Base-by-base conservation (phyloP, 768 basidiomycete genomes). In the Cyclocybe cylindracea region DNA sequence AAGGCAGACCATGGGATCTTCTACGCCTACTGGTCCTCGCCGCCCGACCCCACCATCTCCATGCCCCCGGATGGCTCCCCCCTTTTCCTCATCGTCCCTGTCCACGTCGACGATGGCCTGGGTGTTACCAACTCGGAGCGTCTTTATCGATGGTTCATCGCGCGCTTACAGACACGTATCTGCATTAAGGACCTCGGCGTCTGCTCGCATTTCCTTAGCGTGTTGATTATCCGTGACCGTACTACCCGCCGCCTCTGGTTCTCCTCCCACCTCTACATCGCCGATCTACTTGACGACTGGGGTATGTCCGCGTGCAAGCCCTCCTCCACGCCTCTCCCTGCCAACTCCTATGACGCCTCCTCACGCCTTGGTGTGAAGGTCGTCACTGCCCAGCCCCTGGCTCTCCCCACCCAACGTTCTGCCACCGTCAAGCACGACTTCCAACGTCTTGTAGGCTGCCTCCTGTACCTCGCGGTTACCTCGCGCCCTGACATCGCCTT, bases 401-500 rank as follows among this genome's bases (percentile, higher is more conserved):
- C 54, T 7, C 48, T 62, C 0, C 60, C 59, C 2, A 49, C 51
- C n/a, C 49, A 62, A 11, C 2, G 11, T 16, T 57, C 63, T 24
- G 18, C 36, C 2, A 53, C 64, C 2, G 16, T 66, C 13, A 57
- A 11, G 14, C 37, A 39, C 0, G 46, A 55, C 1, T 70, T 58
- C 37, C 55, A 60, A 36, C 16, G 44, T n/a, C n/a, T n/a, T n/a
- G n/a, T n/a, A n/a, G n/a, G n/a, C n/a, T n/a, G n/a, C n/a, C n/a
- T n/a, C n/a, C 0, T 64, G 5, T 72, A 70, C 46, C 50, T 70
- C 0, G 56, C 70, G 2, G 46, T 70, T 2, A 61, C 60, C 6
- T 71, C 72, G 1, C 57, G 64, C 0, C 72, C 74, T 0, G 71
- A 79, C 38, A 60, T 77, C 9, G 56, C 69, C 0, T 70, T 57